Base-by-base conservation (phyloP, 768 basidiomycete species). In the Kockovaella imperatae region DNA sequence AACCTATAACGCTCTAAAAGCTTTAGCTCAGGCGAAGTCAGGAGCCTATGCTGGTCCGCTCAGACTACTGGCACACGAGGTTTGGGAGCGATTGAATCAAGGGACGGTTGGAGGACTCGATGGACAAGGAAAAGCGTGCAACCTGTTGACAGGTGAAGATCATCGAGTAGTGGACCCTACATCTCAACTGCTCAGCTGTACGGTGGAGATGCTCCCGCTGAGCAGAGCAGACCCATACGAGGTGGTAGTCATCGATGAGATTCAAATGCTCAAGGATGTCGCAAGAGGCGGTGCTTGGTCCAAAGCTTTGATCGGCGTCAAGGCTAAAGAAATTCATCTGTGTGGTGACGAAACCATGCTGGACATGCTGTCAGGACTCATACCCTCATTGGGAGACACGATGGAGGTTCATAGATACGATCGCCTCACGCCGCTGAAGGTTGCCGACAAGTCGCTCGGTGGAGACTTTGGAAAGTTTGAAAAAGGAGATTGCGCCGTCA, bases 261-360 rank as follows among this genome's bases (percentile, higher is more conserved):
- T 99, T 40, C 95, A 97, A 74, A 85, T 97, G 84, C 80, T 97
- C 15, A 79, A 79, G 0, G 88, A 96, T 68, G 70, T 75, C 0
- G 74, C 80, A 3, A 81, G 95, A 14, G 93, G 95, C 0, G 74
- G 73, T 21, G 80, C 80, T 0, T 99, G 95, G 93, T 84, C 86
- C 7, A 62, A 68, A 11, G 90, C 89, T 0, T 77, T 99, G 1
- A 70, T 95, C 17, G 86, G 87, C 2, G 41, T 83, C 1, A 71
- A 76, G 46, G 89, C 90, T 2, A 75, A 77, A 23, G 91, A 96
- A 64, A 61, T 99, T 1, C 95, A 99, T 72, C 77, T 99, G 1
- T 97, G 95, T 62, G 95, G 95, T 3, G 95, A 99, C 68, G 89
- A 88, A 58, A 83, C 85, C 2, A 90, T 85, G 0, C 80, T 97